Conservation (phyloP, 139 green algal species). For the Microglena sp. region DNA sequence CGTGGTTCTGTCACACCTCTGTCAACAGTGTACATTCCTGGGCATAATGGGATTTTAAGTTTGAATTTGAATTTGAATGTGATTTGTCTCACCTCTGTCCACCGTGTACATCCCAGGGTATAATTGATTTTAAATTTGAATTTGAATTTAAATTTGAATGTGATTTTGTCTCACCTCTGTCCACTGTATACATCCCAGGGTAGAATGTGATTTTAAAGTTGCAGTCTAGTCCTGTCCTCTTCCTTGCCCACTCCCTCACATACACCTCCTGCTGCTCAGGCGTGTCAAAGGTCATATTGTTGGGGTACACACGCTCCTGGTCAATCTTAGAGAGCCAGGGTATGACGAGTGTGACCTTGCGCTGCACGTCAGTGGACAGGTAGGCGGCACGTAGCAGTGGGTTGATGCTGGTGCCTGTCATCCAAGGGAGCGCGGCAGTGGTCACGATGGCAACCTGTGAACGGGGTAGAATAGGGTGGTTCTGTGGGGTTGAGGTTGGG, state of each 20-base stretch:
- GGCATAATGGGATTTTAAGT: slow-evolving; percentile 92
- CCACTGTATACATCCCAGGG: slow-evolving; percentile 23
- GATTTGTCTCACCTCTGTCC: background rate
- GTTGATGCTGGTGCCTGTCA: slow-evolving; percentile 97
- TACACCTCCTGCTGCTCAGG: slow-evolving; percentile 48
- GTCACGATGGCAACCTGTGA: slow-evolving; percentile 94
- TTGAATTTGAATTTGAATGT: slow-evolving; percentile 46
- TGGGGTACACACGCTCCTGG: slow-evolving; percentile 86
- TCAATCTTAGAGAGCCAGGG: slow-evolving; percentile 73
- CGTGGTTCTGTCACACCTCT: too few species aligned
- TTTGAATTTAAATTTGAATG: slow-evolving; percentile 40
- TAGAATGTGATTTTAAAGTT: slow-evolving; percentile 96
- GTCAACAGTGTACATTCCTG: slow-evolving; percentile 17
- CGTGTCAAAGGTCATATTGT: background rate
- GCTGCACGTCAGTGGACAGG: slow-evolving; percentile 58
- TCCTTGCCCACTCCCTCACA: slow-evolving; percentile 78
- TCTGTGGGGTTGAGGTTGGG: too few species aligned
- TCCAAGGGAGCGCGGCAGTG: slow-evolving; percentile 93
- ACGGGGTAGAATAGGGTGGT: too few species aligned
- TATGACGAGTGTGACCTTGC: slow-evolving; percentile 53
- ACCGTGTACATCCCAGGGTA: background rate
- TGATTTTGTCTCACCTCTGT: slow-evolving; percentile 9
- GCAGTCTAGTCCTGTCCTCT: slow-evolving; percentile 60
- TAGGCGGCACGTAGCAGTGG: slow-evolving; percentile 94
- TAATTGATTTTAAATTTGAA: slow-evolving; percentile 70